Evolutionary conservation across 2,329 filamentous ascomycete species (phyloP).

Genomic region (Fusarium concolor): DNA sequence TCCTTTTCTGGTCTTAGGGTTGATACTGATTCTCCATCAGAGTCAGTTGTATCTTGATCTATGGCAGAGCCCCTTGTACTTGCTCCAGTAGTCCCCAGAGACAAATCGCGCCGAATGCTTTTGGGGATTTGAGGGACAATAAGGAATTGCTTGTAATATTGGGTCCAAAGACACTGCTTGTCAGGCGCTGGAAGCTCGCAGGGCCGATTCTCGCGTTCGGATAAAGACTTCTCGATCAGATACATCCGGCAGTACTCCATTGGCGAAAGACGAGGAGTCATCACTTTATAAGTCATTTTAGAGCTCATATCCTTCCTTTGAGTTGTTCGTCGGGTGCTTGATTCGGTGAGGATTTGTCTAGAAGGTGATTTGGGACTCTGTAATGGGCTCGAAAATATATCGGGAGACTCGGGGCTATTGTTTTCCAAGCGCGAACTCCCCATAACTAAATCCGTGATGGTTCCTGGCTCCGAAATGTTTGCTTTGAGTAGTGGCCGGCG

Average conservation of each 20-base stretch:
- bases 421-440: slow-evolving; percentile 3
- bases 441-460: slow-evolving; percentile 1
- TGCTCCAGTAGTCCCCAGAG: neutral
- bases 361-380: neutral
- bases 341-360: neutral
- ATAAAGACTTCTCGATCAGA: slow-evolving; percentile 49
- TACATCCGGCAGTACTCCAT: slow-evolving; percentile 56
- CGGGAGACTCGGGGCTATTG: neutral
- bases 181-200: slow-evolving; percentile 49
- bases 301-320: slow-evolving; percentile 1
- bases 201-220: slow-evolving; percentile 41
- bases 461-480: slow-evolving; percentile 43
- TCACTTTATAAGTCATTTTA: slow-evolving; percentile 27
- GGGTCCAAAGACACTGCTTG: slow-evolving; percentile 52
- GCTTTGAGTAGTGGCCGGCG: slow-evolving; percentile 36
- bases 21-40: slow-evolving; percentile 40
- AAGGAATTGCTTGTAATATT: slow-evolving; percentile 52
- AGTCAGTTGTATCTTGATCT: slow-evolving; percentile 5
- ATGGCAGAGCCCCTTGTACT: neutral
- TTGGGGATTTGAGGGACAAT: slow-evolving; percentile 52
- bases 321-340: neutral
- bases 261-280: slow-evolving; percentile 51
- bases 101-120: slow-evolving; percentile 39
- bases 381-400: neutral
- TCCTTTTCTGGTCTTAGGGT: slow-evolving; percentile 22